phyloP scores from a whole-genome alignment of 768 basidiomycete genomes.

The Pulveroboletus ravenelii region DNA sequence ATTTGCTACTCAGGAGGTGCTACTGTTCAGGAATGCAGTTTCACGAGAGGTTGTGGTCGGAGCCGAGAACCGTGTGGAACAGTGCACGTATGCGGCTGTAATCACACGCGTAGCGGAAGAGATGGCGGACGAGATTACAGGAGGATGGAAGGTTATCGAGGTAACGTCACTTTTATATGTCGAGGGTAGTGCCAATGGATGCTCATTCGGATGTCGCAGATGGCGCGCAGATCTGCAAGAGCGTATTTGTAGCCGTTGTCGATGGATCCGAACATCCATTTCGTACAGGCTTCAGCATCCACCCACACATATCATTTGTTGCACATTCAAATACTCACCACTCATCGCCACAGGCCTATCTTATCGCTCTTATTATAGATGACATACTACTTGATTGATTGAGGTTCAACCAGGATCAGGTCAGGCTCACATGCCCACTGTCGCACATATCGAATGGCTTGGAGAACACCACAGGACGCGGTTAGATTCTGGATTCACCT shows the following conservation, averaged over 20 bases:
- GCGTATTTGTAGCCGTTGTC: constrained; percentile 38
- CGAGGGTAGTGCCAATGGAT: not conserved
- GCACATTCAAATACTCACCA: constrained; percentile 26
- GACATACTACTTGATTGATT: constrained; percentile 8
- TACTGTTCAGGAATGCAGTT: constrained; percentile 86
- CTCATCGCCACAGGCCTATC: constrained; percentile 27
- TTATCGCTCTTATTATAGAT: constrained; percentile 27
- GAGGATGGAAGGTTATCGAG: constrained; percentile 98
- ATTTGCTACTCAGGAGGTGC: constrained; percentile 91
- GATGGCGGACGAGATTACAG: constrained; percentile 87
- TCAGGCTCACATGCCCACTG: not conserved
- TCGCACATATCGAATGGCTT: not conserved
- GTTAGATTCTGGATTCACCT: not conserved
- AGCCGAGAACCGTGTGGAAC: constrained; percentile 86
- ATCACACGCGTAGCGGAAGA: constrained; percentile 86
- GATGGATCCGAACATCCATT: not conserved
- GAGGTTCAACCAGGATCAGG: not conserved
- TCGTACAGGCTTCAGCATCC: constrained; percentile 3
- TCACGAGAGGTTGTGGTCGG: constrained; percentile 85
- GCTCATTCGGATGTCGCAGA: constrained; percentile 29
- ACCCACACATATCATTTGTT: constrained; percentile 16
- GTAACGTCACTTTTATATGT: constrained; percentile 39
- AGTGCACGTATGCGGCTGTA: constrained; percentile 89
- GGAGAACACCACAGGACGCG: not conserved
- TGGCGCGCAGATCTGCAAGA: constrained; percentile 48